Conservation (phyloP, 768 basidiomycete species). For the Pisolithus microcarpus region DNA sequence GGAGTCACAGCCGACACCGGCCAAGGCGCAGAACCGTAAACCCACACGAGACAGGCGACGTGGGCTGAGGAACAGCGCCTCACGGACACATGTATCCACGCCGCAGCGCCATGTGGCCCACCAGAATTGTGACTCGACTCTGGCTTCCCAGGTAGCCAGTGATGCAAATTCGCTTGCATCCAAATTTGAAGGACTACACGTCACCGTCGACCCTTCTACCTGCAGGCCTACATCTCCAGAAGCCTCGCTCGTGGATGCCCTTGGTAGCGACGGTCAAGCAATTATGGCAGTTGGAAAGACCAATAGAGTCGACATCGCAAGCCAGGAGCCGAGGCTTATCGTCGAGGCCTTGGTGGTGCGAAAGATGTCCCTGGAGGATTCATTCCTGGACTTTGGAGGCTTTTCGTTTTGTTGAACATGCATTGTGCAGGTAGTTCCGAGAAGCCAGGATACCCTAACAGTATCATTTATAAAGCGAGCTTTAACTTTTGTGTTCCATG, state of each 20-base stretch:
- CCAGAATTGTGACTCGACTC: constrained; percentile 1
- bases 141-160: neutral
- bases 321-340: constrained; percentile 49
- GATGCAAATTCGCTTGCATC: constrained; percentile 21
- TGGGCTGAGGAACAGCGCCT: constrained; percentile 34
- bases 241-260: constrained; percentile 4
- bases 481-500: no score
- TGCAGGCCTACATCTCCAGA: constrained; percentile 6
- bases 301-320: neutral
- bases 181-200: constrained; percentile 29
- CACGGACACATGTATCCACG: constrained; percentile 15
- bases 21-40: constrained; percentile 34
- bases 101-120: neutral
- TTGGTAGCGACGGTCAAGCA: constrained; percentile 11
- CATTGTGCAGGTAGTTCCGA: neutral
- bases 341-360: constrained; percentile 77
- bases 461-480: neutral
- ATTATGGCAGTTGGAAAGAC: constrained; percentile 9
- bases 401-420: constrained; percentile 30
- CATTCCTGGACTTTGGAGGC: constrained; percentile 67
- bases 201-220: constrained; percentile 18
- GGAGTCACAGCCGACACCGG: constrained; percentile 11
- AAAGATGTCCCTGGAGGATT: constrained; percentile 70
- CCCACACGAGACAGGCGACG: constrained; percentile 45
- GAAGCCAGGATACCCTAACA: neutral